phyloP scores from a whole-genome alignment of 345 rosid species.

The Crucihimalaya himalaica region DNA sequence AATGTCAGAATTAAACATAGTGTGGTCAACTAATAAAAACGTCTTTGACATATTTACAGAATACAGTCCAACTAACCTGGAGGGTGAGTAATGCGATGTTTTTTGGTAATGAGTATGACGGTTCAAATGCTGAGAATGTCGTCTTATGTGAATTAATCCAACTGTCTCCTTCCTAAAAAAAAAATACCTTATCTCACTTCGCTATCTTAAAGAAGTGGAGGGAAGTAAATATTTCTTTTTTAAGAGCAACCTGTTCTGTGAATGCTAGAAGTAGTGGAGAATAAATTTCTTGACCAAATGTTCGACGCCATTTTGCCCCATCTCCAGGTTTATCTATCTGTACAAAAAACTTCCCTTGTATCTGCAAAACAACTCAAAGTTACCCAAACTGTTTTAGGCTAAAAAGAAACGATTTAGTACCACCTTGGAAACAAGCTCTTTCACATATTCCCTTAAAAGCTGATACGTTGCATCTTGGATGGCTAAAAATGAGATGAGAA shows the following conservation, averaged over 20 bases:
- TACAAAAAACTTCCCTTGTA: constrained; percentile 72
- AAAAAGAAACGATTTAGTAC: not conserved
- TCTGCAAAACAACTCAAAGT: constrained; percentile 47
- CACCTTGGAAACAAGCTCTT: not conserved
- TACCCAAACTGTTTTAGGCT: constrained; percentile 11
- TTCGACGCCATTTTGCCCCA: constrained; percentile 95
- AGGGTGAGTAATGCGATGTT: constrained; percentile 82
- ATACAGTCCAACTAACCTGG: constrained; percentile 53
- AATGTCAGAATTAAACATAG: constrained; percentile 4
- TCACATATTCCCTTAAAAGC: not conserved
- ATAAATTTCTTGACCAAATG: constrained; percentile 80
- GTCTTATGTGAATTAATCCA: constrained; percentile 56
- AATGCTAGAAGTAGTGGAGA: constrained; percentile 90
- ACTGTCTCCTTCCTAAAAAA: constrained; percentile 62
- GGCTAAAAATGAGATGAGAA: constrained; percentile 24
- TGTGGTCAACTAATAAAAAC: constrained; percentile 1
- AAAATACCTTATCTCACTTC: constrained; percentile 11
- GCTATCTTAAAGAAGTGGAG: constrained; percentile 1
- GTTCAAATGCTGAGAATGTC: constrained; percentile 68
- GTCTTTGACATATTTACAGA: not conserved
- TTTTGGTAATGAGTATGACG: constrained; percentile 71
- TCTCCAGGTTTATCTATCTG: constrained; percentile 76
- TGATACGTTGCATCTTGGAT: not conserved
- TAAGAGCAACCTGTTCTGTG: constrained; percentile 67
- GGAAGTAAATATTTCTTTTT: not conserved